These are phyloP conservation scores for Pulveroboletus sp. DNA, from an alignment of 1,284 basidiomycete species.

Conservation along the genomic window DNA sequence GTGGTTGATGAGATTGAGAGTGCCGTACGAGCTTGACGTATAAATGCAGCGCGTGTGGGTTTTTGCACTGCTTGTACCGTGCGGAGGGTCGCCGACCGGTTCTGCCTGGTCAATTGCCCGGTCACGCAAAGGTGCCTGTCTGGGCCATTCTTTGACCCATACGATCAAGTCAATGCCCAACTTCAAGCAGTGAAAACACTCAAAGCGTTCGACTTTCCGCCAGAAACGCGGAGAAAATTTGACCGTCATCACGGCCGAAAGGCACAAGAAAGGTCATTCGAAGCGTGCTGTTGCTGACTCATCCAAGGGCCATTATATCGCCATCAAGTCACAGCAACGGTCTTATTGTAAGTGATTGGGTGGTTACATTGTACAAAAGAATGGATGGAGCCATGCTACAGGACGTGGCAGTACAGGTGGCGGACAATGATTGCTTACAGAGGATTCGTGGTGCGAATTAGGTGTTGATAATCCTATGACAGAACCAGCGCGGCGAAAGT, in stretches of 20 bases:
- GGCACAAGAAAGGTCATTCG: conserved; percentile 15
- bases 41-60: conserved; percentile 30
- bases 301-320: conserved; percentile 5
- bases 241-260: neutral
- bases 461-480: neutral
- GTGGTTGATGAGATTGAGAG: conserved; percentile 21
- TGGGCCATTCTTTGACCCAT: neutral
- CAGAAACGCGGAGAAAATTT: conserved; percentile 2
- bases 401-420: neutral
- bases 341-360: conserved; percentile 7
- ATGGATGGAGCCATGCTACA: conserved; percentile 1
- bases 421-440: neutral
- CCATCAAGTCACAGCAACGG: neutral
- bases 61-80: conserved; percentile 31
- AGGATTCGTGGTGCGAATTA: neutral
- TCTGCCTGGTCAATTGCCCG: conserved; percentile 3
- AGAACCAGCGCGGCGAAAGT: conserved; percentile 2
- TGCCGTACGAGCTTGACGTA: conserved; percentile 17
- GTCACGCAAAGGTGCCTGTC: neutral
- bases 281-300: conserved; percentile 10
- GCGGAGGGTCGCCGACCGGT: conserved; percentile 15
- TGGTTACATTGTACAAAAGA: conserved; percentile 13
- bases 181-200: neutral
- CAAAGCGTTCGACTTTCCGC: conserved; percentile 8
- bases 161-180: neutral